Conservation (phyloP, 1,284 basidiomycete genomes). For the Puccinia novopanici region DNA sequence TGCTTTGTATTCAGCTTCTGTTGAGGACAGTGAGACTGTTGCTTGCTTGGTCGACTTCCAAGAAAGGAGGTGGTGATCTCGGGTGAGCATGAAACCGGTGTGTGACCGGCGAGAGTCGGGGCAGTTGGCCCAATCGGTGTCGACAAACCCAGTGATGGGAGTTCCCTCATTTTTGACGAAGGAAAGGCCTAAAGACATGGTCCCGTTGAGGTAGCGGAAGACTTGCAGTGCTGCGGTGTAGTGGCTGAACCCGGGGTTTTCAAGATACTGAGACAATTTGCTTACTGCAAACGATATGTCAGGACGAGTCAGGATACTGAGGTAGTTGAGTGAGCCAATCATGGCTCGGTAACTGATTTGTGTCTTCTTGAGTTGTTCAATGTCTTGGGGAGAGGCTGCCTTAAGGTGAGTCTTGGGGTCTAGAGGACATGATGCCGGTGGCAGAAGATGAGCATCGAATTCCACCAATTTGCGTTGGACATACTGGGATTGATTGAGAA, state of each 20-base stretch:
- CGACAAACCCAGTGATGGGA: neutral
- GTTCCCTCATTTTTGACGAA: neutral
- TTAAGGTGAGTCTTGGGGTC: neutral
- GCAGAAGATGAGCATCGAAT: neutral
- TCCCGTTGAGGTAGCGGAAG: conserved; percentile 12
- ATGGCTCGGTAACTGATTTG: neutral
- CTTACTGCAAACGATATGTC: too few relatives aligned
- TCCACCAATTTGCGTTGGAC: neutral
- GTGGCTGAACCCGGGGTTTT: neutral
- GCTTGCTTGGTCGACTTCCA: conserved; percentile 15
- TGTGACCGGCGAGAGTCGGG: neutral
- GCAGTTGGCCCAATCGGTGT: conserved; percentile 16
- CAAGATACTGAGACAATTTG: conserved; percentile 9
- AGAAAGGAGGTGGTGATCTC: neutral
- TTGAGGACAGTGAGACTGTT: conserved; percentile 12
- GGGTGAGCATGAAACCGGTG: neutral
- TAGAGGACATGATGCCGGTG: neutral
- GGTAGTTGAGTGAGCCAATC: neutral
- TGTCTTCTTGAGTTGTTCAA: neutral
- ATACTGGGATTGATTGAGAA: neutral
- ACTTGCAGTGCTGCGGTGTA: neutral
- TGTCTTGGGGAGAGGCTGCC: too few relatives aligned
- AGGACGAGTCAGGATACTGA: neutral
- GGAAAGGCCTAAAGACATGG: neutral
- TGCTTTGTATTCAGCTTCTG: too few relatives aligned